Evolutionary conservation across 2,329 filamentous ascomycete genomes (phyloP).

Genomic region (Kalmusia sp.): DNA sequence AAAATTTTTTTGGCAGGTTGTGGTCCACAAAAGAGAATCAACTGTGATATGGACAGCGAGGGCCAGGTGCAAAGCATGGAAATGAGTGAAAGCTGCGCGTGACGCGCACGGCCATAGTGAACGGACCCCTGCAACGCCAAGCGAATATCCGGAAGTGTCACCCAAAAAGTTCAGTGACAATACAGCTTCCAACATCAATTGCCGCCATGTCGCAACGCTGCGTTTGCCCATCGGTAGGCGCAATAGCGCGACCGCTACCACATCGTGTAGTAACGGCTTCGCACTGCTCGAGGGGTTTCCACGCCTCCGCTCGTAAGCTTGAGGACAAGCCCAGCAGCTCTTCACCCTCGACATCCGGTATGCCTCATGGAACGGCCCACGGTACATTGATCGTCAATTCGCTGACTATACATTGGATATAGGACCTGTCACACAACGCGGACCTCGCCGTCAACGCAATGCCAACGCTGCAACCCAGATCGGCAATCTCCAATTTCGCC

Average conservation of each 20-base stretch:
- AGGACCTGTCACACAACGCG: conserved; percentile 18
- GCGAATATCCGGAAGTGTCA: conserved; percentile 22
- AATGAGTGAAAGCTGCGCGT: no score
- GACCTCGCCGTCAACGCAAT: conserved; percentile 34
- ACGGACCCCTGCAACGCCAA: conserved; percentile 36
- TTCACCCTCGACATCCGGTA: conserved; percentile 8
- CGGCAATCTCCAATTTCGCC: conserved; percentile 31
- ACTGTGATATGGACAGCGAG: no score
- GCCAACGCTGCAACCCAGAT: conserved; percentile 33
- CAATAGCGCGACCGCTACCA: conserved; percentile 29
- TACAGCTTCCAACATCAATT: conserved; percentile 19
- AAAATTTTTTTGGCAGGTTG: no score
- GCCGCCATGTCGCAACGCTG: conserved; percentile 44
- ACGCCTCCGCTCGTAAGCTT: conserved; percentile 30
- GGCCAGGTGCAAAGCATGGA: no score
- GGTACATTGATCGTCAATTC: not conserved
- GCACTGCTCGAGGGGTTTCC: conserved; percentile 32
- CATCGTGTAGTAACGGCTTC: conserved; percentile 25
- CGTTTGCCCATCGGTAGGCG: conserved; percentile 43
- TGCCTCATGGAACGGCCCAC: not conserved
- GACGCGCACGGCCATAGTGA: conserved; percentile 1
- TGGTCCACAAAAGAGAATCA: no score
- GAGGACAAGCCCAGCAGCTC: conserved; percentile 30
- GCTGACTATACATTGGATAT: not conserved
- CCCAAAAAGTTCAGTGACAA: conserved; percentile 36